These are phyloP conservation scores for Podila epigama DNA, from an alignment of 192 early-diverging fungal genomes.

Conservation along the genomic window DNA sequence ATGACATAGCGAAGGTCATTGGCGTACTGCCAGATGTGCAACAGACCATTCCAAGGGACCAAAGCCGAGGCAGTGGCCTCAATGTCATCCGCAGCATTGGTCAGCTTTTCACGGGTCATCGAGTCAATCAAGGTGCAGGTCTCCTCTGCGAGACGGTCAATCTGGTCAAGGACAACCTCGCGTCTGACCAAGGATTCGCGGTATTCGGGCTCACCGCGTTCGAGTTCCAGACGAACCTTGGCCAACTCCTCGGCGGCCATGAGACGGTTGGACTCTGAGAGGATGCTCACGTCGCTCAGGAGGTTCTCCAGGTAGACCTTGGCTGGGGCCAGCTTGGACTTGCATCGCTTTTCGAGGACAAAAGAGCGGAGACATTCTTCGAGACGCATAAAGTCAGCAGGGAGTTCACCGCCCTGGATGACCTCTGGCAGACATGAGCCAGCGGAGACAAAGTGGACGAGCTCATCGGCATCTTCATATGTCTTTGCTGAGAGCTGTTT, in stretches of 20 bases:
- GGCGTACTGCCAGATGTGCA: conserved; percentile 89
- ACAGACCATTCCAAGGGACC: conserved; percentile 81
- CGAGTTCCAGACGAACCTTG: conserved; percentile 67
- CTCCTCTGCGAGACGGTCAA: conserved; percentile 66
- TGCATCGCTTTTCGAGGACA: conserved; percentile 93
- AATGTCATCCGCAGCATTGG: conserved; percentile 69
- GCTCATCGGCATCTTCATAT: conserved; percentile 85
- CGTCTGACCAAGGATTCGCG: conserved; percentile 79
- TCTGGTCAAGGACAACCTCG: conserved; percentile 68
- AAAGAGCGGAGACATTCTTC: conserved; percentile 91
- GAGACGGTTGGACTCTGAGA: conserved; percentile 76
- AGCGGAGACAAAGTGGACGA: conserved; percentile 97
- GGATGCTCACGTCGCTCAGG: conserved; percentile 76
- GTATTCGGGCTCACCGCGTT: conserved; percentile 75
- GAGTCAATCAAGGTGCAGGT: conserved; percentile 65
- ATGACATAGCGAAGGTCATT: conserved; percentile 76
- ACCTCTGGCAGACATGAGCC: conserved; percentile 43
- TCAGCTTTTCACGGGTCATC: conserved; percentile 41
- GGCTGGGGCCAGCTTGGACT: conserved; percentile 93
- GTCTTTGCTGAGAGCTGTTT: conserved; percentile 92
- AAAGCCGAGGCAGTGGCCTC: conserved; percentile 68
- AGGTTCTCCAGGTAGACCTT: conserved; percentile 91
- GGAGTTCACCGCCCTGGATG: conserved; percentile 36
- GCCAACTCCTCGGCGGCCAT: conserved; percentile 65
- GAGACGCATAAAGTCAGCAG: conserved; percentile 72